A percentile compares a stretch with the other conserved stretches of the same genome.
phyloP scores from a whole-genome alignment of 139 green algal genomes.

The Chlorella sorokiniana region DNA sequence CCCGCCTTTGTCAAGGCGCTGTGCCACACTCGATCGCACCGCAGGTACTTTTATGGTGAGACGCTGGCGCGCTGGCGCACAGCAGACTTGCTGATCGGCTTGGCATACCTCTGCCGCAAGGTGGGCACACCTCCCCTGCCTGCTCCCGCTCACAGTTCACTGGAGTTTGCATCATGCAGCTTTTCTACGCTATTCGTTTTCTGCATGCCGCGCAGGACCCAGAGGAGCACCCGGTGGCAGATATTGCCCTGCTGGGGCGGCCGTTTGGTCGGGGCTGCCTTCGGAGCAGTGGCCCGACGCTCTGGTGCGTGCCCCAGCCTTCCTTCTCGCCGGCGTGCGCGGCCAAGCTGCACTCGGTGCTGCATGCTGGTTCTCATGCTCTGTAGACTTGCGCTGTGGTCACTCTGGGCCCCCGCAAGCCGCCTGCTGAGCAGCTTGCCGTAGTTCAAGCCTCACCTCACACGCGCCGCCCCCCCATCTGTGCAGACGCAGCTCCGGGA shows the following conservation, averaged over 20 bases:
- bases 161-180: not conserved
- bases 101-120: constrained; percentile 76
- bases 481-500: constrained; percentile 61
- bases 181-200: not conserved
- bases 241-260: constrained; percentile 61
- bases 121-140: not conserved
- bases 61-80: constrained; percentile 80
- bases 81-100: constrained; percentile 81
- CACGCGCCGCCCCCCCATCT: not conserved
- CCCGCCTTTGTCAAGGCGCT: not conserved
- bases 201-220: constrained; percentile 28
- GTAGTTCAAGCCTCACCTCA: too few relatives aligned
- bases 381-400: too few relatives aligned
- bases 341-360: too few relatives aligned
- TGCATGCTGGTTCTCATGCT: too few relatives aligned
- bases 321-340: too few relatives aligned
- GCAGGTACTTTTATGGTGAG: constrained; percentile 76
- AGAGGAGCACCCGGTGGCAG: constrained; percentile 55
- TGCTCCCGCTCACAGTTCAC: not conserved
- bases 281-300: constrained; percentile 4
- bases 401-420: too few relatives aligned
- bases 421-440: too few relatives aligned
- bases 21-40: not conserved
- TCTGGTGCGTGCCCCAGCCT: not conserved
- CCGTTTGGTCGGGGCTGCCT: constrained; percentile 15